A percentile compares a stretch with the other conserved stretches of the same genome.
phyloP scores from a whole-genome alignment of 164 flowering plant species.

The Magnolia changhungtana region DNA sequence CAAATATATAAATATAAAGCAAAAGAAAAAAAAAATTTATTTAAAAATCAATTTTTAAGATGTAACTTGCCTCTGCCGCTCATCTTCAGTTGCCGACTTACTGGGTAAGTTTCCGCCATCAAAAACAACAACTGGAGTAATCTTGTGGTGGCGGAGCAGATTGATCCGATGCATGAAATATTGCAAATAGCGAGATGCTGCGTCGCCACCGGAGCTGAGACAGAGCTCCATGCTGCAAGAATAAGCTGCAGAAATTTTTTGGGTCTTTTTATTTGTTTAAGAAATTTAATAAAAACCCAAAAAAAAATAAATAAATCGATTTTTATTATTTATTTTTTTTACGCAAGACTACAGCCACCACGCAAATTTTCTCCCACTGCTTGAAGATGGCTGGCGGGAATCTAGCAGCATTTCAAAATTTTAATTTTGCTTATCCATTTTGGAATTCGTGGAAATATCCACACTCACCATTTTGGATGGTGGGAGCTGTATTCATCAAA shows the following conservation, averaged over 20 bases:
- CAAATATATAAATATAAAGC: background rate
- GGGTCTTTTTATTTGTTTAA: background rate
- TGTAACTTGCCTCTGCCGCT: slow-evolving; percentile 49
- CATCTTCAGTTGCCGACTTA: slow-evolving; percentile 58
- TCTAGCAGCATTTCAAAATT: background rate
- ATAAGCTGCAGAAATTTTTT: slow-evolving; percentile 46
- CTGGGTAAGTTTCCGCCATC: slow-evolving; percentile 77
- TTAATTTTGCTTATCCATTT: too few species aligned
- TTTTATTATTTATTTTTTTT: background rate
- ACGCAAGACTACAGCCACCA: background rate
- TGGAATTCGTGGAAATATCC: background rate
- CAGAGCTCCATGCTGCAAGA: slow-evolving; percentile 89
- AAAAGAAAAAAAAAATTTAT: background rate
- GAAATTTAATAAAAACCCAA: background rate
- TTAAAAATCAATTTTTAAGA: too few species aligned
- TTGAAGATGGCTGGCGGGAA: background rate
- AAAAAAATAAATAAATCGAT: background rate
- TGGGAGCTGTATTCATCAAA: background rate
- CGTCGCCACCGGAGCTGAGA: slow-evolving; percentile 41
- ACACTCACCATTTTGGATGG: too few species aligned
- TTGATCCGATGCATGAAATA: slow-evolving; percentile 85
- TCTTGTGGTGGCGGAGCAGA: slow-evolving; percentile 57
- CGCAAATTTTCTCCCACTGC: background rate
- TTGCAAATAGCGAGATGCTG: slow-evolving; percentile 47
- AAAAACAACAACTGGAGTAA: slow-evolving; percentile 81